Base-by-base conservation (phyloP, 345 rosid species). In the Orychophragmus violaceus region DNA sequence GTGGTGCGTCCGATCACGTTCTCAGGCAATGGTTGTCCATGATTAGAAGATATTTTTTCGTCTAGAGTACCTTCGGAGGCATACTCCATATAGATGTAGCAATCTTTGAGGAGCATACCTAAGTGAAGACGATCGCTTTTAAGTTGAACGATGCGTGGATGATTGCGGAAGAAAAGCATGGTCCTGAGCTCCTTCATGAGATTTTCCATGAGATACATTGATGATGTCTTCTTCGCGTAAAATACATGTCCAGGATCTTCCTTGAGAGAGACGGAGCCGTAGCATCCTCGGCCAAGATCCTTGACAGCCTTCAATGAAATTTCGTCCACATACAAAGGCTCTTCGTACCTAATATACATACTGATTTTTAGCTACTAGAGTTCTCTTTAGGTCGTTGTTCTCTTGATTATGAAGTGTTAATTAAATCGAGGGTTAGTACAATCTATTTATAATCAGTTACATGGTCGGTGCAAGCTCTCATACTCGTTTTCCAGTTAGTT, bases 51-150 rank as follows among this genome's bases (percentile, higher is more conserved):
- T 9, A 66, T 54, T 8, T 0, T 21, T 17, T 44, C n/a, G 9
- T 6, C 2, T 12, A 63, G 68, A 9, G 12, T 63, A n/a, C 68
- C 30, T 22, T 48, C 1, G 27, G 18, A 36, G 3, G 60, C 60
- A 13, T 64, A 64, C 49, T 64, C 69, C 49, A 51, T 50, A 11
- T 39, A 65, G 39, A 65, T 64, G 69, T 16, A 9, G 24, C 69
- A 64, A 5, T 21, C 59, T 62, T 62, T 42, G 41, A 56, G 62
- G 10, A 35, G 6, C 30, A 24, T 39, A n/a, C 35, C 51, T 1
- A 35, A 33, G 59, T 62, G 46, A 48, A 49, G 7, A 14, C 5
- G 48, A 2, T 16, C 48, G 16, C 48, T 41, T 6, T 19, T 14
- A 9, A 4, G 10, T 41, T 41, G 48, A 16, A 41, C 10, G 48